These are phyloP conservation scores for Ascodesmis nigricans DNA, from an alignment of 495 filamentous ascomycete species.

Conservation along the genomic window DNA sequence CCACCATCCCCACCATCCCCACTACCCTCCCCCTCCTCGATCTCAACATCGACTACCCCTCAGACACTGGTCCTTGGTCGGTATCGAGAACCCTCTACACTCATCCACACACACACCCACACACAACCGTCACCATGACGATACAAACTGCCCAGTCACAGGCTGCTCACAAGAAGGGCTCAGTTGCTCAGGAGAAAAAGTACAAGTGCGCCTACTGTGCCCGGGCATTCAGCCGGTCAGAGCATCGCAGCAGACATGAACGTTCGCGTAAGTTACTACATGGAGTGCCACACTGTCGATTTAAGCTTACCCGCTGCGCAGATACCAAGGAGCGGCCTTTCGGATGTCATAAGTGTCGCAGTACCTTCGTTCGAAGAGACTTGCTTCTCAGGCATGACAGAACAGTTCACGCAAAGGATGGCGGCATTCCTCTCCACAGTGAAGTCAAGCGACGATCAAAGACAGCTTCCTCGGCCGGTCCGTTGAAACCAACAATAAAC, in stretches of 20 bases:
- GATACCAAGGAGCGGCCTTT: constrained; percentile 98
- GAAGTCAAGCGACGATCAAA: constrained; percentile 66
- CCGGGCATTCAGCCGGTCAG: constrained; percentile 87
- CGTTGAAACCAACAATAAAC: constrained; percentile 59
- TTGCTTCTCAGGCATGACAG: constrained; percentile 90
- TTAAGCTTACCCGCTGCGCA: no score
- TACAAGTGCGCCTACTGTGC: constrained; percentile 99
- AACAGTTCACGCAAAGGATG: constrained; percentile 97
- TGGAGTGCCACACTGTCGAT: no score
- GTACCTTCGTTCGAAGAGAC: constrained; percentile 94
- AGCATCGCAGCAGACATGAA: constrained; percentile 92
- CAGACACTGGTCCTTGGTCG: constrained; percentile 23
- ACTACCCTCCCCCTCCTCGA: constrained; percentile 29
- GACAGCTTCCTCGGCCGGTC: constrained; percentile 36
- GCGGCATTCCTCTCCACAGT: constrained; percentile 80
- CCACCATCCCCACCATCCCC: constrained; percentile 25
- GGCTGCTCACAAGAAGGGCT: constrained; percentile 35
- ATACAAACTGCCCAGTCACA: constrained; percentile 35
- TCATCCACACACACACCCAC: constrained; percentile 38
- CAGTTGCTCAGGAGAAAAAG: constrained; percentile 67
- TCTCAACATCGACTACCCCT: constrained; percentile 22
- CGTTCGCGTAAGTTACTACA: constrained; percentile 98
- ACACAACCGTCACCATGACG: no score
- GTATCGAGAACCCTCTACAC: no score
- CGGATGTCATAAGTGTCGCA: constrained; percentile 93